Evolutionary conservation across 78 protist genomes (phyloP), one percentile per base, ranked within the genome.

Genomic region (Cavenderia fasciculata): DNA sequence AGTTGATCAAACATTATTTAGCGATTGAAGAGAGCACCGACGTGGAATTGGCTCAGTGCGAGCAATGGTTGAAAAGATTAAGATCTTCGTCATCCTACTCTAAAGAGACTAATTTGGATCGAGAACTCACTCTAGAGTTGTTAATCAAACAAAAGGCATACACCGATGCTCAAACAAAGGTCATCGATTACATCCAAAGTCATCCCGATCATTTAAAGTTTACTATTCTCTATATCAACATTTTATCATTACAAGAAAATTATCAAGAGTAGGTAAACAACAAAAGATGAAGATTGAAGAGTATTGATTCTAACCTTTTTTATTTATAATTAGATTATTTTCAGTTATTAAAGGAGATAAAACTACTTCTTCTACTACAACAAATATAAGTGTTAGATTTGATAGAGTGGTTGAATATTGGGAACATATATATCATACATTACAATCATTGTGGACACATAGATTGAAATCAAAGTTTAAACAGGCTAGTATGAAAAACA

Each of bases 381-480:
- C 23, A 5, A 34, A 38, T 36, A 19, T n/a, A 4, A n/a, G 33
- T 14, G 72, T 38, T 4, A 33, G 72, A 63, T 63, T 40, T 27
- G 54, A 63, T 7, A 16, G 21, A 5, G 38, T n/a, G 33, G 18
- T 63, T 1, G 38, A 40, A 36, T 63, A 27, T 63, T 63, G 72
- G 72, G 72, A 63, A 21, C 38, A 38, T 21, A 2, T 63, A 2
- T 40, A 63, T 38, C 33, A 38, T 4, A 7, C 33, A 40, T 40
- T 63, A n/a, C 72, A 63, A n/a, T 47, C 33, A 11, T 5, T 63
- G 2, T 63, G 72, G 72, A 38, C 3, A 34, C 2, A 33, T 21
- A n/a, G n/a, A n/a, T 38, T 63, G 72, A 40, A 63, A 38, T 21
- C 72, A 36, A 29, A 63, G 47, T 63, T 63, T 40, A 27, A 63